Evolutionary conservation across 371 early-diverging fungal genomes (phyloP).

Genomic region (Apophysomyces trapeziformis): DNA sequence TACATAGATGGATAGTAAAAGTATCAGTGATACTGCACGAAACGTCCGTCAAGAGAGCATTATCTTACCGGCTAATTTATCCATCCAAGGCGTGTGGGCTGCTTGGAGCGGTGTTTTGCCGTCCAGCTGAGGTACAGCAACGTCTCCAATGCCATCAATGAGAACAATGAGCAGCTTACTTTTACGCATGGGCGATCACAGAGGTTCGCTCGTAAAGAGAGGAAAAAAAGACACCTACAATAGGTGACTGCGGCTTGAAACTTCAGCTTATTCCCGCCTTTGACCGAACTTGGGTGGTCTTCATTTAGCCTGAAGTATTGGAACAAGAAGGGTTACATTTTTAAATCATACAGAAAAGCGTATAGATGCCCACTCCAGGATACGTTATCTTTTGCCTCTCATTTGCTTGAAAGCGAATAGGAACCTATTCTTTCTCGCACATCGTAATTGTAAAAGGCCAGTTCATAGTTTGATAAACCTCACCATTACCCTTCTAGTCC

Average conservation of each 20-base stretch:
- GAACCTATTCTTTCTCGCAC: too few relatives aligned
- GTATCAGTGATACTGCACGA: not conserved
- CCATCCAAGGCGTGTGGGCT: conserved; percentile 46
- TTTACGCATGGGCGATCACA: conserved; percentile 2
- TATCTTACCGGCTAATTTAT: conserved; percentile 43
- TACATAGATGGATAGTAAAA: conserved; percentile 3
- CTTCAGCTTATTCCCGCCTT: not conserved
- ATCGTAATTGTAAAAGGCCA: too few relatives aligned
- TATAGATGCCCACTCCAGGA: too few relatives aligned
- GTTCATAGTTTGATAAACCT: too few relatives aligned
- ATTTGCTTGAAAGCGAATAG: too few relatives aligned
- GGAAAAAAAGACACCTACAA: not conserved
- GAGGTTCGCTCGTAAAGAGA: not conserved
- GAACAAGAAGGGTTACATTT: too few relatives aligned
- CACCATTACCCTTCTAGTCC: too few relatives aligned
- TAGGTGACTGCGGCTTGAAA: not conserved
- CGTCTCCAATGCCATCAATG: conserved; percentile 59
- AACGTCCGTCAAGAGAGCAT: not conserved
- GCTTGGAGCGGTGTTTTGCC: conserved; percentile 48
- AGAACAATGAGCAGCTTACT: conserved; percentile 48
- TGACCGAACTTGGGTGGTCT: too few relatives aligned
- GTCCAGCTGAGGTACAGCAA: conserved; percentile 34
- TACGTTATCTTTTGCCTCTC: too few relatives aligned
- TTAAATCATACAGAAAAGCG: too few relatives aligned
- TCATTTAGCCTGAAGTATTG: too few relatives aligned